phyloP scores from a whole-genome alignment of 805 yeast genomes.

The Suhomyces canberraensis region DNA sequence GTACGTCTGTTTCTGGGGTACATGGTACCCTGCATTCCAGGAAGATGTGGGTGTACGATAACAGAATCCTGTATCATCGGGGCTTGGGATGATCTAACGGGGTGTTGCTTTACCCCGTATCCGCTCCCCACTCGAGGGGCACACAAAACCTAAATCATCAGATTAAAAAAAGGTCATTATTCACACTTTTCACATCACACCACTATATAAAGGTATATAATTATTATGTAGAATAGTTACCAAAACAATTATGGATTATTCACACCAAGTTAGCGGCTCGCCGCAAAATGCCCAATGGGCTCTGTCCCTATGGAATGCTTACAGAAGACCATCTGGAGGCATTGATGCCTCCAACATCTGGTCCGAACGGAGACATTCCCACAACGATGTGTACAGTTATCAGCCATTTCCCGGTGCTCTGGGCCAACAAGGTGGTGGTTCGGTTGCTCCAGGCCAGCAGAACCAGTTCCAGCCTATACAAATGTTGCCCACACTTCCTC shows the following conservation, averaged over 20 bases:
- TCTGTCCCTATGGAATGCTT: conserved; percentile 2
- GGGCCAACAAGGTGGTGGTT: too few relatives aligned
- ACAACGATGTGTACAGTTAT: conserved; percentile 5
- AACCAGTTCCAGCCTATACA: neutral
- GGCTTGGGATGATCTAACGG: too few relatives aligned
- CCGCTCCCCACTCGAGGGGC: neutral
- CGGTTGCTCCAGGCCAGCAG: neutral
- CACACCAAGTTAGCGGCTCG: too few relatives aligned
- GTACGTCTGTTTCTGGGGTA: too few relatives aligned
- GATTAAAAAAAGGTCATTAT: neutral
- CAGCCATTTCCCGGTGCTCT: neutral
- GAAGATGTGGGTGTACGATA: too few relatives aligned
- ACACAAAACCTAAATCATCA: neutral
- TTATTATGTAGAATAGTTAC: too few relatives aligned
- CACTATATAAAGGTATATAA: neutral
- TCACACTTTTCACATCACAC: conserved; percentile 1
- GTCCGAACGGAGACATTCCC: conserved; percentile 6
- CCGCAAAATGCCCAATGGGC: too few relatives aligned
- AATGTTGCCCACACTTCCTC: neutral
- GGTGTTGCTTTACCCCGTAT: too few relatives aligned
- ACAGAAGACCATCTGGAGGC: conserved; percentile 1
- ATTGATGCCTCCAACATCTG: conserved; percentile 5
- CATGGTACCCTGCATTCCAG: too few relatives aligned
- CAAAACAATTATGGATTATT: too few relatives aligned
- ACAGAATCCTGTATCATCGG: too few relatives aligned